These are phyloP conservation scores for Gonium pectorale DNA, from an alignment of 139 green algal species.

Conservation along the genomic window DNA sequence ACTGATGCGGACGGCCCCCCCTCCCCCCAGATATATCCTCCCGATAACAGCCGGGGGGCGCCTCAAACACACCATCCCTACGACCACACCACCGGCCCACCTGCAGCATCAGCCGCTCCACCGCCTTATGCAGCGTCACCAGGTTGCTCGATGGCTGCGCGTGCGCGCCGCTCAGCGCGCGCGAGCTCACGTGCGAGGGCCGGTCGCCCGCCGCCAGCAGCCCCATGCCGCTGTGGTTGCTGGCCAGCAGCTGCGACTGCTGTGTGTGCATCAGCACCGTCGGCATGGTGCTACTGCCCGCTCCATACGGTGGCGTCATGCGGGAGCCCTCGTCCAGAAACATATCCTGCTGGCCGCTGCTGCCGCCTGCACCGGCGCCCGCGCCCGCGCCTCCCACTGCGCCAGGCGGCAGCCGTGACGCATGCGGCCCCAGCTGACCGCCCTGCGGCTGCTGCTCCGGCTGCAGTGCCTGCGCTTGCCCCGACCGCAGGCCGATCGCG, in stretches of 20 bases:
- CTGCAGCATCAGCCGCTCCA: conserved; percentile 53
- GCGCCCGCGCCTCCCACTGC: no score
- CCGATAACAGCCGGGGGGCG: not conserved
- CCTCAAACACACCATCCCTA: not conserved
- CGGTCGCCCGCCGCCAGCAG: no score
- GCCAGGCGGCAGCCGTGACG: no score
- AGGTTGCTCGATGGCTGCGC: conserved; percentile 20
- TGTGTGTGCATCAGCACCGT: not conserved
- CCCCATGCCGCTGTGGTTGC: no score
- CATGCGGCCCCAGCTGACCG: no score
- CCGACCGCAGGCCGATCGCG: no score
- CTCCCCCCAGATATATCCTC: not conserved
- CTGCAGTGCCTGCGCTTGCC: no score
- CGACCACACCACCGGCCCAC: not conserved
- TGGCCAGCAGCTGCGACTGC: no score
- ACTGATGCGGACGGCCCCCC: not conserved
- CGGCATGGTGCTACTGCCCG: not conserved
- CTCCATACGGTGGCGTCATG: not conserved
- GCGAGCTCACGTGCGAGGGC: not conserved
- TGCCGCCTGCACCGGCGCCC: no score
- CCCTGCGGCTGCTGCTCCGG: no score
- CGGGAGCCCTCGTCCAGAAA: conserved; percentile 13
- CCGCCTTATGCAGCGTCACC: conserved; percentile 47
- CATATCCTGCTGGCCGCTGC: not conserved
- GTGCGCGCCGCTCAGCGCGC: conserved; percentile 13